Evolutionary conservation across 805 yeast genomes (phyloP), one percentile per base, ranked within the genome.

Genomic region (Ogataea kodamae): DNA sequence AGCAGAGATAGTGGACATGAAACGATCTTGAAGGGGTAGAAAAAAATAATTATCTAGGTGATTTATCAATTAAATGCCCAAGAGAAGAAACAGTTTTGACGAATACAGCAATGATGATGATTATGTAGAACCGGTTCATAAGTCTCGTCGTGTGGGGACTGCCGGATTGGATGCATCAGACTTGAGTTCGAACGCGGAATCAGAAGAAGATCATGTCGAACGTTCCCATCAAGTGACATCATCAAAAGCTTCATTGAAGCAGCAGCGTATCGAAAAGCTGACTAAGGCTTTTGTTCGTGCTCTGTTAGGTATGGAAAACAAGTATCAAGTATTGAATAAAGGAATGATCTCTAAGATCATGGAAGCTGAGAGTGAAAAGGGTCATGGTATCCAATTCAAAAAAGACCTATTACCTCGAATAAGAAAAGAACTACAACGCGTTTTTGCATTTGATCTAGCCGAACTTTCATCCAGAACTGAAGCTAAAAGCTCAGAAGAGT

Each of bases 341-440:
- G 45, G 40, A 6, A 36, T 42, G 16, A 42, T 60, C 6, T 18
- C 54, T 7, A 59, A 55, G 28, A 31, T 57, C 3, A 35, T 51
- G 33, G 63, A 55, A 18, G 31, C 50, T 5, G 63, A 56, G 29
- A 41, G 45, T 5, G 61, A 52, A 22, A 49, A 48, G 26, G 57
- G 57, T 5, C 33, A 47, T 5, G 50, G 55, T 14, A 16, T 52
- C 6, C 54, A 51, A 18, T 55, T 57, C 30, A 53, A 41, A 14
- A 46, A 46, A 27, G 47, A 55, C 21, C 42, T 61, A 7, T 28
- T 49, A 12, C 50, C 50, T 2, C 21, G 26, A 6, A 33, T 53
- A 4, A 37, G 41, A 15, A 22, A 24, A 6, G 25, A 35, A 1
- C 33, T 59, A 7, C 18, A 21, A 3, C 33, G 35, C 2, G 42